These are phyloP conservation scores for Pyricularia grisea DNA, from an alignment of 2,329 filamentous ascomycete genomes.

Conservation along the genomic window DNA sequence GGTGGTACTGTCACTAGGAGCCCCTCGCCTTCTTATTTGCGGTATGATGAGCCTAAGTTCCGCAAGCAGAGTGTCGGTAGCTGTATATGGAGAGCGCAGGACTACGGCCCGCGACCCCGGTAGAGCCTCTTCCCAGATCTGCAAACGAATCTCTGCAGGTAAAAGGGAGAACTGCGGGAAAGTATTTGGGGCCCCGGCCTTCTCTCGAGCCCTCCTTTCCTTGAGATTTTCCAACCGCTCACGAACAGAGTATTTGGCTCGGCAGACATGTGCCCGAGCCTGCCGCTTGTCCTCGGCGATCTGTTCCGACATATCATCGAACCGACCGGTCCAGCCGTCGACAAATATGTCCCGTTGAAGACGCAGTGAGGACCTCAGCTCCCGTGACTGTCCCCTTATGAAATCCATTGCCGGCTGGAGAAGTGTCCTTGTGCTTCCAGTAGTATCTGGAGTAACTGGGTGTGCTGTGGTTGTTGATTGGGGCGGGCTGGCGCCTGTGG, in stretches of 20 bases:
- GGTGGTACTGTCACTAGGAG: background rate
- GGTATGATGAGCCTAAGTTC: background rate
- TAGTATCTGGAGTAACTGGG: background rate
- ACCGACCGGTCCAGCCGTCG: slow-evolving; percentile 3
- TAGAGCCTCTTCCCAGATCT: slow-evolving; percentile 11
- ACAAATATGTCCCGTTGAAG: slow-evolving; percentile 3
- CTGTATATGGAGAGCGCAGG: slow-evolving; percentile 1
- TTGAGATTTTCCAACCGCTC: background rate
- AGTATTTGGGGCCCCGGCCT: background rate
- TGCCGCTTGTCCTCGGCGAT: slow-evolving; percentile 6
- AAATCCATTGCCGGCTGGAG: background rate
- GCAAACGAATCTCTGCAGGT: slow-evolving; percentile 14
- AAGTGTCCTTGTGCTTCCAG: background rate
- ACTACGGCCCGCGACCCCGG: slow-evolving; percentile 5
- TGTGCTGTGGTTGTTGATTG: background rate
- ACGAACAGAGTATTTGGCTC: background rate
- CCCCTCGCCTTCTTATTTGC: background rate
- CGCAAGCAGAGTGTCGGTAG: background rate
- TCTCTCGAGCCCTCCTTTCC: background rate
- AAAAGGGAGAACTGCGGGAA: slow-evolving; percentile 12
- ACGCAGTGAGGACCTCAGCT: slow-evolving; percentile 1
- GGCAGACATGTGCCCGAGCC: background rate
- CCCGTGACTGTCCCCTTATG: background rate
- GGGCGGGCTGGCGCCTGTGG: background rate
- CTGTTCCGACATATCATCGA: background rate